Evolutionary conservation across 108 stramenopile species (phyloP).

Genomic region (Conticribra weissflogii): DNA sequence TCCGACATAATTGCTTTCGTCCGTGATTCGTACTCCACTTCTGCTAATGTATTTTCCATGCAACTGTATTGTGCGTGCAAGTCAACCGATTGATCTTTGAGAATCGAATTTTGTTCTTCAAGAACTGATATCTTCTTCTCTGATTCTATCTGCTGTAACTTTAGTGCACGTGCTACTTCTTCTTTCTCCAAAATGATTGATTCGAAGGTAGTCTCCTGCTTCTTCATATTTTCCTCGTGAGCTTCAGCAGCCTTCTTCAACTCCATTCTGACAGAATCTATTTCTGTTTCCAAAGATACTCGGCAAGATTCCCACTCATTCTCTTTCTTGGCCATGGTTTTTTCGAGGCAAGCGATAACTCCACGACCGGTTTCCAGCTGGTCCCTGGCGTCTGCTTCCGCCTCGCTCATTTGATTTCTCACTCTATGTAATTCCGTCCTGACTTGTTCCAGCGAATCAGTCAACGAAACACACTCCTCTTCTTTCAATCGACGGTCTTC

Average conservation of each 20-base stretch:
- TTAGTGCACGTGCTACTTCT: background rate
- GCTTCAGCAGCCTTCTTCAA: background rate
- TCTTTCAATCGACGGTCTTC: background rate
- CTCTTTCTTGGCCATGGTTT: slow-evolving; percentile 10
- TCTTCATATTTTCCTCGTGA: background rate
- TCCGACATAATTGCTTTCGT: slow-evolving; percentile 1
- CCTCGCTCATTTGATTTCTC: slow-evolving; percentile 5
- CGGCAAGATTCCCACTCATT: background rate
- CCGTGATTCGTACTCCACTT: background rate
- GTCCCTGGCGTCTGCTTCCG: background rate
- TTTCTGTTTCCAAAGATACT: background rate
- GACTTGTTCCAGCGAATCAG: background rate
- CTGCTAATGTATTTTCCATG: background rate
- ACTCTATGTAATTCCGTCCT: background rate
- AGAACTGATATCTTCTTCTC: background rate
- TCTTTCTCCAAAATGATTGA: background rate
- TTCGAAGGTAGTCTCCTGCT: background rate
- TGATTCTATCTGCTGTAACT: background rate
- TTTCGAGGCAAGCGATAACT: slow-evolving; percentile 7
- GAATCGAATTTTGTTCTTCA: slow-evolving; percentile 11
- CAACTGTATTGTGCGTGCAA: slow-evolving; percentile 1
- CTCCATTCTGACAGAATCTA: background rate
- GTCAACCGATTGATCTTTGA: slow-evolving; percentile 12
- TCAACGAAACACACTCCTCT: background rate
- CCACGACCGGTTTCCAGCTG: slow-evolving; percentile 7